Conservation (phyloP, 2,329 filamentous ascomycete species). For the Exophiala sp. region DNA sequence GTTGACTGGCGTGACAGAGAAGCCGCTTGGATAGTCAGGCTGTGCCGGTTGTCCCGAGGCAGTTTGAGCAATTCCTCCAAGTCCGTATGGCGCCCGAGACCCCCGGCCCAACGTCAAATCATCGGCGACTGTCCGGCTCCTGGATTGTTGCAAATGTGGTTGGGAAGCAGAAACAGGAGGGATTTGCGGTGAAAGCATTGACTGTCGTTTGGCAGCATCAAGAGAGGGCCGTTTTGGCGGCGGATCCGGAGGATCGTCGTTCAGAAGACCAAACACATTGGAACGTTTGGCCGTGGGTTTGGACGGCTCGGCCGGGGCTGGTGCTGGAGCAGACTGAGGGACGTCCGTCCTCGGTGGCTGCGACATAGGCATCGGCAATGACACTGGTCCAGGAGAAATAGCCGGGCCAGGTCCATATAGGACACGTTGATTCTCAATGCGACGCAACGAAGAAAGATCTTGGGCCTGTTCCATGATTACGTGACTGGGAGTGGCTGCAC, state of each 20-base stretch:
- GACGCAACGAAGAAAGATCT: constrained; percentile 17
- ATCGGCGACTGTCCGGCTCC: constrained; percentile 11
- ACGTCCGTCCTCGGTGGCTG: constrained; percentile 16
- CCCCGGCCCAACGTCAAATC: constrained; percentile 7
- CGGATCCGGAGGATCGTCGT: constrained; percentile 45
- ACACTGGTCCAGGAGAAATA: constrained; percentile 11
- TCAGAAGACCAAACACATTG: constrained; percentile 46
- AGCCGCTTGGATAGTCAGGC: constrained; percentile 13
- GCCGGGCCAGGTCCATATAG: constrained; percentile 10
- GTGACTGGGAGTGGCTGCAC: constrained; percentile 9
- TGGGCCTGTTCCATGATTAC: constrained; percentile 13
- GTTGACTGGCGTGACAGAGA: constrained; percentile 12
- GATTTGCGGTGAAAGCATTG: constrained; percentile 24
- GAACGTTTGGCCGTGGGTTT: constrained; percentile 42
- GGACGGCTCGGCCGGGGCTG: constrained; percentile 20
- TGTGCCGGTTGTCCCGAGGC: constrained; percentile 8
- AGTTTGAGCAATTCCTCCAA: constrained; percentile 8
- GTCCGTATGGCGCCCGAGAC: constrained; percentile 12
- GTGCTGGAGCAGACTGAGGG: constrained; percentile 13
- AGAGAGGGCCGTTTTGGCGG: constrained; percentile 43
- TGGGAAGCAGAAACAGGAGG: constrained; percentile 4
- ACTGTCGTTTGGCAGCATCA: constrained; percentile 30
- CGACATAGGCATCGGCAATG: constrained; percentile 12
- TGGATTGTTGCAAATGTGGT: constrained; percentile 5
- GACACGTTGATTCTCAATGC: constrained; percentile 14